These are phyloP conservation scores for Flaveria bidentis DNA, from an alignment of 129 eudicot genomes.

Conservation along the genomic window DNA sequence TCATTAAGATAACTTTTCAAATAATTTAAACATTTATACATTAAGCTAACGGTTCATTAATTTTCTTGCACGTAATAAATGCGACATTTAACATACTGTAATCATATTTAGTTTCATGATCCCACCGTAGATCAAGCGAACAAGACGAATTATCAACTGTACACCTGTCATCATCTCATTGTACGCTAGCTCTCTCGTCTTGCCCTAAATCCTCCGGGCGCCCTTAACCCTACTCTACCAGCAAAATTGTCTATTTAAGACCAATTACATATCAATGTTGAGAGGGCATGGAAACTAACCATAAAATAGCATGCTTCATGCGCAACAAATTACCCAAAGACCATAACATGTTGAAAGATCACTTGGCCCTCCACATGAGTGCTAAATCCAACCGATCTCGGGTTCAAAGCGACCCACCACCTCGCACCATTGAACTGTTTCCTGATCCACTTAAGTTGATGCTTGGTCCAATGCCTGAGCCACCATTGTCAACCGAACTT, in stretches of 20 bases:
- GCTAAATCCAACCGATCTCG: slow-evolving; percentile 10
- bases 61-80: neutral
- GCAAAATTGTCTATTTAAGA: slow-evolving; percentile 12
- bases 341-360: slow-evolving; percentile 12
- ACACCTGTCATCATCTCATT: neutral
- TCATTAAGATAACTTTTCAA: no score
- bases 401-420: slow-evolving; percentile 6
- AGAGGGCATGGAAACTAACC: slow-evolving; percentile 15
- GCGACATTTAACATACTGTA: neutral
- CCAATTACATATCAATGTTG: neutral
- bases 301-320: slow-evolving; percentile 17
- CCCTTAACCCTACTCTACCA: neutral
- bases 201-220: neutral
- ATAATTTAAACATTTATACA: neutral
- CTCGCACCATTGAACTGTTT: neutral
- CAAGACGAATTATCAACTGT: neutral
- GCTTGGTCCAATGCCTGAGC: slow-evolving; percentile 15
- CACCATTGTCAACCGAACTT: slow-evolving; percentile 28
- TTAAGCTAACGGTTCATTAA: neutral
- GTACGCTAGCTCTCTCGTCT: neutral
- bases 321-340: slow-evolving; percentile 26
- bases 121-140: neutral
- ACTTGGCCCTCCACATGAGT: slow-evolving; percentile 13
- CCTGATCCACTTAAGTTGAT: slow-evolving; percentile 19
- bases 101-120: slow-evolving; percentile 12